phyloP scores from a whole-genome alignment of 78 protist genomes.

The Tieghemostelium lacteum region DNA sequence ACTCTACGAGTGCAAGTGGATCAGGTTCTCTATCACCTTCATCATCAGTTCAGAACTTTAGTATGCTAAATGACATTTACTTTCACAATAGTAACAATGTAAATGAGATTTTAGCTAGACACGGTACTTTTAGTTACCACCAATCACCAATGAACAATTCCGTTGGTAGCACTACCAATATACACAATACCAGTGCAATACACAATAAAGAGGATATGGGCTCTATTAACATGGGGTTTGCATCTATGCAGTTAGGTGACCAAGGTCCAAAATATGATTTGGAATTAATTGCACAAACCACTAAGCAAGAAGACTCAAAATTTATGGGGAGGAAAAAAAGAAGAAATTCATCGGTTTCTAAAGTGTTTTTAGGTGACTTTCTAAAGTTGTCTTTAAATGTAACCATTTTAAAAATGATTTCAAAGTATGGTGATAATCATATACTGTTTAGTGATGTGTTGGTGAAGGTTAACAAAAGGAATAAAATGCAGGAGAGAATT shows the following conservation, averaged over 20 bases:
- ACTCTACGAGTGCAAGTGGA: neutral
- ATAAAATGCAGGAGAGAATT: conserved; percentile 90
- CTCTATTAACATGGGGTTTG: neutral
- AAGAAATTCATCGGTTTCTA: conserved; percentile 76
- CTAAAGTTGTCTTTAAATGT: conserved; percentile 31
- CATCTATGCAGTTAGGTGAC: neutral
- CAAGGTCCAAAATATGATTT: conserved; percentile 40
- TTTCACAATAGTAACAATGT: conserved; percentile 21
- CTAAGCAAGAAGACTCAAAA: conserved; percentile 64
- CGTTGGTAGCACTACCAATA: too few relatives aligned
- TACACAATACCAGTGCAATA: neutral
- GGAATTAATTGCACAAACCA: conserved; percentile 61
- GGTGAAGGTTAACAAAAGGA: conserved; percentile 89
- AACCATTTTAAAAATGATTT: conserved; percentile 59
- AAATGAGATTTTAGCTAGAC: conserved; percentile 4
- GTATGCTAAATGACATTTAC: conserved; percentile 31
- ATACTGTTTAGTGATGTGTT: conserved; percentile 88
- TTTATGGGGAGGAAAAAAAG: conserved; percentile 87
- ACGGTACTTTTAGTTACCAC: neutral
- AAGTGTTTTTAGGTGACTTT: conserved; percentile 86
- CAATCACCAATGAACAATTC: neutral
- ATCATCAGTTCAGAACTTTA: conserved; percentile 17
- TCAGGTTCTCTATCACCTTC: conserved; percentile 30
- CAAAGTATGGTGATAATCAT: conserved; percentile 81
- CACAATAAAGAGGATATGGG: neutral